A percentile compares a stretch with the other conserved stretches of the same genome.
These are phyloP conservation scores for Penicillium chermesinum DNA, from an alignment of 495 filamentous ascomycete genomes.

Conservation along the genomic window DNA sequence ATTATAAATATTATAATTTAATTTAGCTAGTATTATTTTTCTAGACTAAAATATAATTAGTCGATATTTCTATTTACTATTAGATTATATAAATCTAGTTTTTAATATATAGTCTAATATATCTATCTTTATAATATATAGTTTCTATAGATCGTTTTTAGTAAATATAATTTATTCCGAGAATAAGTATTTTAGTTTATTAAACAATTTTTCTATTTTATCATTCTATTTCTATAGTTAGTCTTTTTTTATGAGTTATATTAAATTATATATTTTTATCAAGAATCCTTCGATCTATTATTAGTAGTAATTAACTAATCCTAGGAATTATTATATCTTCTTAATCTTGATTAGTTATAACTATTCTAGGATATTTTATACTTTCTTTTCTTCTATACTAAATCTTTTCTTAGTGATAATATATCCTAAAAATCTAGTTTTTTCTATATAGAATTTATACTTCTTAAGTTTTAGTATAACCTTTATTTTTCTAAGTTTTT, in stretches of 20 bases:
- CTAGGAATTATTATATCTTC: conserved; percentile 1
- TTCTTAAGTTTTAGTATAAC: neutral
- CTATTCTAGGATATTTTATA: neutral
- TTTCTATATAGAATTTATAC: conserved; percentile 1
- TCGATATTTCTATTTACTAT: neutral
- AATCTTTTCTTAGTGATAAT: conserved; percentile 2
- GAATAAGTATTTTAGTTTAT: neutral
- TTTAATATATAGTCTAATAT: neutral
- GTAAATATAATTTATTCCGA: neutral
- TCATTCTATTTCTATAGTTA: conserved; percentile 2
- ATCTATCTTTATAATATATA: conserved; percentile 2
- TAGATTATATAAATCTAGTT: neutral
- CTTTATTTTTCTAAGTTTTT: neutral
- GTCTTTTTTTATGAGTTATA: conserved; percentile 1
- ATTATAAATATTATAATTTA: neutral
- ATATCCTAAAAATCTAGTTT: conserved; percentile 1
- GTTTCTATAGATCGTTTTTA: neutral
- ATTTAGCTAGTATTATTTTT: neutral
- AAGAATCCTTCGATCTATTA: neutral
- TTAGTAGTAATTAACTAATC: conserved; percentile 1
- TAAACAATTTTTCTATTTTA: conserved; percentile 1
- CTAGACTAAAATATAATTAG: neutral
- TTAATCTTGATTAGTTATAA: neutral
- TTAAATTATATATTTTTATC: neutral
- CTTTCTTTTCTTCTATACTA: conserved; percentile 2